A percentile compares a stretch with the other conserved stretches of the same genome.
These are phyloP conservation scores for Pythium aquatile DNA, from an alignment of 352 stramenopile genomes.

Conservation along the genomic window DNA sequence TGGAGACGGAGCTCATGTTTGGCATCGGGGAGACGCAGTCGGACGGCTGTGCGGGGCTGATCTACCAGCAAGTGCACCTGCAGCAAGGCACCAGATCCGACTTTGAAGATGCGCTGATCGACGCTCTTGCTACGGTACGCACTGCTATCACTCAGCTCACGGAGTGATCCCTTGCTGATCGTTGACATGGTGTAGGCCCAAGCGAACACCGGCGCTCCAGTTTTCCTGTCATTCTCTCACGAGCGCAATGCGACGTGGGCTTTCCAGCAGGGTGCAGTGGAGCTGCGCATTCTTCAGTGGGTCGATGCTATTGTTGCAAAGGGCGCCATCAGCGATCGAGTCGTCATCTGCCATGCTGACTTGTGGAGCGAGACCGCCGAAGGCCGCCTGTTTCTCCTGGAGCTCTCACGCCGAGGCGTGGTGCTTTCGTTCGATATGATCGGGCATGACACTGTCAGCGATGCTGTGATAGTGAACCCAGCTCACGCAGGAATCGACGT, in stretches of 20 bases:
- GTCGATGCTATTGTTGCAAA: constrained; percentile 33
- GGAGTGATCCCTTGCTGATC: constrained; percentile 10
- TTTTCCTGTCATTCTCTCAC: constrained; percentile 70
- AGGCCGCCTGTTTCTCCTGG: constrained; percentile 35
- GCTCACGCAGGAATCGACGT: background rate
- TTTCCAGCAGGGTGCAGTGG: background rate
- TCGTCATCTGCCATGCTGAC: constrained; percentile 75
- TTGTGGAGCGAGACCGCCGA: constrained; percentile 46
- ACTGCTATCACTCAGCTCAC: background rate
- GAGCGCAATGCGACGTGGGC: background rate
- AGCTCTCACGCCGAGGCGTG: constrained; percentile 39
- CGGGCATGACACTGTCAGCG: constrained; percentile 60
- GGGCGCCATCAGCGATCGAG: constrained; percentile 32
- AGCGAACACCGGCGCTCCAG: constrained; percentile 42
- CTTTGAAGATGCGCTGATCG: constrained; percentile 32
- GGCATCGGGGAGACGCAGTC: constrained; percentile 33
- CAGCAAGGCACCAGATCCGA: constrained; percentile 8
- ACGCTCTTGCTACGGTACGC: constrained; percentile 40
- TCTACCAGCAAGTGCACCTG: constrained; percentile 66
- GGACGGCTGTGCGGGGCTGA: constrained; percentile 39
- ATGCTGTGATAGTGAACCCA: constrained; percentile 43
- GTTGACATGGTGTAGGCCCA: constrained; percentile 35
- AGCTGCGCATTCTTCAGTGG: constrained; percentile 30
- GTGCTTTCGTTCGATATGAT: constrained; percentile 65
- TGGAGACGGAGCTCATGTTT: constrained; percentile 74